Base-by-base conservation (phyloP, 208 protist species). In the Crithidia thermophila region DNA sequence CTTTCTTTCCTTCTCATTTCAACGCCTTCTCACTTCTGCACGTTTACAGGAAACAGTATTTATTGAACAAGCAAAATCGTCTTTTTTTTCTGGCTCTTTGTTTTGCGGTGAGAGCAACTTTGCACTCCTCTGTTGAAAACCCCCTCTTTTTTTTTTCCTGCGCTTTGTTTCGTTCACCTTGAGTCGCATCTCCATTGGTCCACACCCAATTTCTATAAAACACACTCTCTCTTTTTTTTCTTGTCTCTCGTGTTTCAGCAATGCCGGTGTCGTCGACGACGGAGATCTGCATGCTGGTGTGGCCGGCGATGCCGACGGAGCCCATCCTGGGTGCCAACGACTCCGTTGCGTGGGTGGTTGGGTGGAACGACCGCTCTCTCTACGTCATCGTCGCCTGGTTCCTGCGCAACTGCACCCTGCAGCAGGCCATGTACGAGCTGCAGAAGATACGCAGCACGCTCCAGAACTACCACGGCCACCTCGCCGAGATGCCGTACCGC, bases 321-420 rank as follows among this genome's bases (percentile, higher is more conserved):
- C 61, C 58, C 2, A 25, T 75, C 11, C 69, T 75, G 1, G 45
- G 61, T 16, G 33, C 60, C 3, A 58, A 59, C 28, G 69, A 75
- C 14, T 65, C 69, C 31, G 69, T 75, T 60, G 68, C 64, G 0
- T 95, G 87, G 87, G 65, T 95, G 20, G 73, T 94, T 21, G 90
- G 90, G 0, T 95, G 90, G 90, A 95, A 93, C 55, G 81, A 87
- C 4, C 82, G 72, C 20, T 82, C 85, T 9, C 72, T 95, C 51
- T 80, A 85, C 52, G 81, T 94, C 27, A 77, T 93, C 1, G 82
- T 90, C 9, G 79, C 84, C 7, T 73, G 75, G 39, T 79, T 87
- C 21, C 64, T 95, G 67, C 57, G 51, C 21, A 75, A 72, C 55
- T 67, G 76, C 37, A 50, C 79, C 0, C 39, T 88, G 45, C 33